Conservation (phyloP, 2,329 filamentous ascomycete species). For the Lecanoromycetidae sp. region DNA sequence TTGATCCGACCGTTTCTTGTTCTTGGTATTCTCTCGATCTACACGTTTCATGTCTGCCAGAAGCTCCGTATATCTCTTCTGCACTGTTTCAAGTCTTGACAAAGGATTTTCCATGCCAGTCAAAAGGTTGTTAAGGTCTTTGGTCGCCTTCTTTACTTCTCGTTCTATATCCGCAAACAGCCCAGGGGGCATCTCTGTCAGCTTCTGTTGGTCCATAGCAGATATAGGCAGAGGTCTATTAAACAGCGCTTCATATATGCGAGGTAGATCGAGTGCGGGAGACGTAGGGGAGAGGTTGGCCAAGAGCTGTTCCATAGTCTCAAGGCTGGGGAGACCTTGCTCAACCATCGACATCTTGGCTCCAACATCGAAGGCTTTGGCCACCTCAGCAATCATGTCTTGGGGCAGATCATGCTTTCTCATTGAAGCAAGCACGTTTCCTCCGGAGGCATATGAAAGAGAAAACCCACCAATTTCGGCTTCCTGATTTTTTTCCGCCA, state of each 20-base stretch:
- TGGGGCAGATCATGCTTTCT: constrained; percentile 16
- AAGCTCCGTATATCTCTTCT: constrained; percentile 82
- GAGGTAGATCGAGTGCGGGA: constrained; percentile 12
- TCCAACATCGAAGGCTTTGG: constrained; percentile 13
- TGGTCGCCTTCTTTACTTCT: constrained; percentile 85
- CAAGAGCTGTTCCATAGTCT: constrained; percentile 17
- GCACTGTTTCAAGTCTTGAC: constrained; percentile 80
- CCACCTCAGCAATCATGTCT: constrained; percentile 18
- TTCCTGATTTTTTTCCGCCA: constrained; percentile 89
- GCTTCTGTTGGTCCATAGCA: constrained; percentile 16
- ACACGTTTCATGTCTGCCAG: constrained; percentile 90
- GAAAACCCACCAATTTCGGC: constrained; percentile 71
- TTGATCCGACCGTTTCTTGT: constrained; percentile 87
- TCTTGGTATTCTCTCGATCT: constrained; percentile 87
- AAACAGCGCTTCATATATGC: constrained; percentile 15
- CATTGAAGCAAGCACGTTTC: constrained; percentile 15
- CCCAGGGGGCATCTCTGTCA: constrained; percentile 17
- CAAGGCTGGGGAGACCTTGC: constrained; percentile 14
- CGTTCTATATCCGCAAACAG: constrained; percentile 49
- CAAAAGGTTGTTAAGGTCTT: constrained; percentile 77
- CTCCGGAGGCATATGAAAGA: constrained; percentile 10
- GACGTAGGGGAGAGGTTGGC: constrained; percentile 13
- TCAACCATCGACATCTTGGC: constrained; percentile 8
- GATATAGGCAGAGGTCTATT: constrained; percentile 6
- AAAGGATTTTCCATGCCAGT: constrained; percentile 80